Percentiles rank a stretch among this genome's conserved stretches.
Conservation (phyloP, 2,329 filamentous ascomycete species). For the Hypoxylon rubiginosum region DNA sequence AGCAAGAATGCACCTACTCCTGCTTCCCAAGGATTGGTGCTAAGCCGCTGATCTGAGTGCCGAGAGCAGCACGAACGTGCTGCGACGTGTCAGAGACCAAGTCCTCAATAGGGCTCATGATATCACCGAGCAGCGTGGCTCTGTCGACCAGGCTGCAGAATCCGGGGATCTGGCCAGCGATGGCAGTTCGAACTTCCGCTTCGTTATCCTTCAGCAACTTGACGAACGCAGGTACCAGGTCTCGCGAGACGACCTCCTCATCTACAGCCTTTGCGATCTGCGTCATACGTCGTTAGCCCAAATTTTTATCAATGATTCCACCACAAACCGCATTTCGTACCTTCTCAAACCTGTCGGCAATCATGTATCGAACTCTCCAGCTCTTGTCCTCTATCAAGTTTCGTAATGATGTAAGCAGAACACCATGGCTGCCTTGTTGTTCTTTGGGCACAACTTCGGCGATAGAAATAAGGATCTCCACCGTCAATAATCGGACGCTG, state of each 20-base stretch:
- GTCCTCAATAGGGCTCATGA: constrained; percentile 96
- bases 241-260: constrained; percentile 93
- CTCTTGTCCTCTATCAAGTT: constrained; percentile 99
- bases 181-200: constrained; percentile 95
- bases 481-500: constrained; percentile 93
- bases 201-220: constrained; percentile 98
- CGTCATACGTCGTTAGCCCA: constrained; percentile 38
- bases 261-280: constrained; percentile 98
- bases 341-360: constrained; percentile 98
- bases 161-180: constrained; percentile 96
- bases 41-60: constrained; percentile 96
- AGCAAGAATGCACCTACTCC: constrained; percentile 72
- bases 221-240: constrained; percentile 96
- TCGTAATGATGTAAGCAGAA: constrained; percentile 88
- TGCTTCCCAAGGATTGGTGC: constrained; percentile 98
- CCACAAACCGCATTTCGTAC: constrained; percentile 58
- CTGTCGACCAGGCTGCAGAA: constrained; percentile 94
- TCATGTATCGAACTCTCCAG: constrained; percentile 99
- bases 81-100: constrained; percentile 96
- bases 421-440: constrained; percentile 95
- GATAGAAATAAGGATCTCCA: constrained; percentile 95
- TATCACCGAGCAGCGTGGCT: constrained; percentile 89
- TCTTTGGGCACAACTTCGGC: constrained; percentile 98
- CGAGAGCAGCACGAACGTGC: constrained; percentile 94
- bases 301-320: not conserved